Conservation (phyloP, 2,329 filamentous ascomycete genomes). For the Pyrenophora graminea region DNA sequence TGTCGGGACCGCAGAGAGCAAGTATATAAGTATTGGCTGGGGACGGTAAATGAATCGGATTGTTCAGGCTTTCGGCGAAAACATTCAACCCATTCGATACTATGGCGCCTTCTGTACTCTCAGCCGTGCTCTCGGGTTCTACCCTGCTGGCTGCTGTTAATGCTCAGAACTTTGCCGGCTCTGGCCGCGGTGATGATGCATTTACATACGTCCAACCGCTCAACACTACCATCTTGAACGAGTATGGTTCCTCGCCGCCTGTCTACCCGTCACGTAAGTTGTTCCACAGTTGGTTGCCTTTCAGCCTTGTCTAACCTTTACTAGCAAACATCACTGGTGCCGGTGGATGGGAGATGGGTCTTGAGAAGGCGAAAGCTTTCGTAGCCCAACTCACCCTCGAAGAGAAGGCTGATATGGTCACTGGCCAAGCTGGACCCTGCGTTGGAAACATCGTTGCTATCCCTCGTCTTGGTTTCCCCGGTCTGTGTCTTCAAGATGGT, state of each 20-base stretch:
- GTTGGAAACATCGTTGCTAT: conserved; percentile 55
- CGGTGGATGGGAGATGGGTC: conserved; percentile 40
- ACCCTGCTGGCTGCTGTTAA: conserved; percentile 27
- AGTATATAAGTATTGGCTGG: conserved; percentile 24
- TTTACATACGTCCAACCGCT: conserved; percentile 37
- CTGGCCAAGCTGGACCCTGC: conserved; percentile 56
- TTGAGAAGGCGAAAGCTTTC: conserved; percentile 40
- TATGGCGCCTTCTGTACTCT: conserved; percentile 36
- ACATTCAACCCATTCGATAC: conserved; percentile 12
- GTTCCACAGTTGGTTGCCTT: neutral
- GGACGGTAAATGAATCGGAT: no score
- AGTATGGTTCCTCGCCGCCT: conserved; percentile 35
- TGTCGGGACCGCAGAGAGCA: neutral
- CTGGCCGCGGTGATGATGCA: conserved; percentile 24
- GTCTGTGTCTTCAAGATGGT: conserved; percentile 49
- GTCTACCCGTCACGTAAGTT: conserved; percentile 38
- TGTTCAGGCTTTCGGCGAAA: conserved; percentile 8
- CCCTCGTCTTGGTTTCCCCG: conserved; percentile 45
- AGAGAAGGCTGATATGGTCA: conserved; percentile 44
- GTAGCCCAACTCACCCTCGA: conserved; percentile 37
- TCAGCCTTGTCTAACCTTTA: conserved; percentile 44
- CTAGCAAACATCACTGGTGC: conserved; percentile 35
- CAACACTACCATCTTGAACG: conserved; percentile 36
- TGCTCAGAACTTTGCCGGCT: conserved; percentile 31
- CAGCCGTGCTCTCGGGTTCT: conserved; percentile 26